Evolutionary conservation across 371 early-diverging fungal species (phyloP).

Genomic region (Rhizopus stolonifer): DNA sequence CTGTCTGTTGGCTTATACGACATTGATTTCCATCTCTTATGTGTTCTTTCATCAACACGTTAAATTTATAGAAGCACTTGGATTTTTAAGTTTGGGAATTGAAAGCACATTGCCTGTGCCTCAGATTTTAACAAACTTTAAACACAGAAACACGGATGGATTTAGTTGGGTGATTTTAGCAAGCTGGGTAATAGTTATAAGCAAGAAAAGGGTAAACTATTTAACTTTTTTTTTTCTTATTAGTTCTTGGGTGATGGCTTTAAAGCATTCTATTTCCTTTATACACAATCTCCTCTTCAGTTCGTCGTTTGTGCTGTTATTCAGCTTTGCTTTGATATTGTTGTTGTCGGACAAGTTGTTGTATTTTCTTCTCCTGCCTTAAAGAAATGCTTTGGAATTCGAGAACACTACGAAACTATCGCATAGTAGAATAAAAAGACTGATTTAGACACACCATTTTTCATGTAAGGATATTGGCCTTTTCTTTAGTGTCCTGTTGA

Average conservation of each 20-base stretch:
- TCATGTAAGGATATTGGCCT: too few relatives aligned
- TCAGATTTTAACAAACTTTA: conserved; percentile 55
- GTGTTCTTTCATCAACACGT: conserved; percentile 33
- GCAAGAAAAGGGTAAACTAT: background rate
- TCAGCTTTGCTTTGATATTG: conserved; percentile 60
- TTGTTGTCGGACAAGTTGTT: conserved; percentile 56
- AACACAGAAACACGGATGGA: conserved; percentile 54
- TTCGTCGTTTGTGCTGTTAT: conserved; percentile 63
- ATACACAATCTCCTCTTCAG: conserved; percentile 57
- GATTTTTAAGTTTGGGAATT: conserved; percentile 51
- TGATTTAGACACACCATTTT: too few relatives aligned
- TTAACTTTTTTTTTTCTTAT: background rate
- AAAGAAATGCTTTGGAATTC: conserved; percentile 29
- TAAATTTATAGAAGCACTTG: conserved; percentile 39
- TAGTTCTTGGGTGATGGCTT: conserved; percentile 66
- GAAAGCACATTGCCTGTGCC: conserved; percentile 66
- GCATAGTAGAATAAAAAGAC: conserved; percentile 1
- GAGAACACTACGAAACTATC: background rate
- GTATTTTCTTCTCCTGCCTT: conserved; percentile 37
- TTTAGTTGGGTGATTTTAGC: conserved; percentile 51
- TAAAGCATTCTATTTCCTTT: conserved; percentile 63
- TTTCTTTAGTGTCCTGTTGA: too few relatives aligned
- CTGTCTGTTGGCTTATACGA: conserved; percentile 44
- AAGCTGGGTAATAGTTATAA: conserved; percentile 39
- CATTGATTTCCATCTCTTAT: conserved; percentile 32